phyloP scores from a whole-genome alignment of 2,329 filamentous ascomycete genomes.

The Aureobasidium uvarum region DNA sequence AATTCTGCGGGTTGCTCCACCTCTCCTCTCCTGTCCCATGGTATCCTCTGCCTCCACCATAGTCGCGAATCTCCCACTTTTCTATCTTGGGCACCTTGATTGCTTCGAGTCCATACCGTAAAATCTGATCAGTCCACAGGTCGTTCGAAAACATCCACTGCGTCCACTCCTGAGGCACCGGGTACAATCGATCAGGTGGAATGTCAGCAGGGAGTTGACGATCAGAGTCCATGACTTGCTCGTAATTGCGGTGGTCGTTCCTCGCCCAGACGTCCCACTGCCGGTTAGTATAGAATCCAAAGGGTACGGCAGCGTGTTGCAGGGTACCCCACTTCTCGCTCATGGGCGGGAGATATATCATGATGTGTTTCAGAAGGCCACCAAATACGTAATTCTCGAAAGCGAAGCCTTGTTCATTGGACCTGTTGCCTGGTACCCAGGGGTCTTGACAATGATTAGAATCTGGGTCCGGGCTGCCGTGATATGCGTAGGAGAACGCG shows the following conservation, averaged over 20 bases:
- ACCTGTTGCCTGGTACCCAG: background rate
- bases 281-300: background rate
- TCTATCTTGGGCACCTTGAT: background rate
- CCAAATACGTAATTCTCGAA: background rate
- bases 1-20: background rate
- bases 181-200: background rate
- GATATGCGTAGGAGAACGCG: background rate
- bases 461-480: background rate
- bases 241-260: background rate
- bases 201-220: background rate
- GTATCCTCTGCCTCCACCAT: background rate
- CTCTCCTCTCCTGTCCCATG: background rate
- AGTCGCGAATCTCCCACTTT: background rate
- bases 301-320: background rate
- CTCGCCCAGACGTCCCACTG: background rate
- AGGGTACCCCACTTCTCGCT: background rate
- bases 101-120: background rate
- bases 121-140: background rate
- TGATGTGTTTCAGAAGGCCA: background rate
- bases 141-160: constrained; percentile 1
- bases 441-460: background rate
- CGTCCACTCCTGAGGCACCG: background rate
- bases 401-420: background rate
- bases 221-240: background rate
- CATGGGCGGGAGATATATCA: background rate